Evolutionary conservation across 495 filamentous ascomycete genomes (phyloP).

Genomic region (Daldinia decipiens): DNA sequence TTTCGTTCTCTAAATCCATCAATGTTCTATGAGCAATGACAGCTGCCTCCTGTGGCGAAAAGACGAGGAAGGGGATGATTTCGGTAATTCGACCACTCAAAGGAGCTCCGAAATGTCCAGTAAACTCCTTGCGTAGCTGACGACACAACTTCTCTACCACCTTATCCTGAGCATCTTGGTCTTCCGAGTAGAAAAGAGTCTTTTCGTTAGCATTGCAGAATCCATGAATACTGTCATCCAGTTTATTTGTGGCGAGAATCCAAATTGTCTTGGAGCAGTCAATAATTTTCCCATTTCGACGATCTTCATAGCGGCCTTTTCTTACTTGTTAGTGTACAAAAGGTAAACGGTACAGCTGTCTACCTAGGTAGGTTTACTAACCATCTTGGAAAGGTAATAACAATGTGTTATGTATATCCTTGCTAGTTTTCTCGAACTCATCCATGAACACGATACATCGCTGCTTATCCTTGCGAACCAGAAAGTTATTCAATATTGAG

Average conservation of each 20-base stretch:
- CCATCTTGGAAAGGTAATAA: conserved; percentile 1
- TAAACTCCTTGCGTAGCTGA: not conserved
- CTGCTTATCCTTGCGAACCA: not conserved
- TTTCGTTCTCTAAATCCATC: not conserved
- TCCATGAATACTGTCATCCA: not conserved
- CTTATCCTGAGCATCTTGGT: not conserved
- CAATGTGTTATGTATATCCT: not conserved
- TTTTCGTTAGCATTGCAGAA: not conserved
- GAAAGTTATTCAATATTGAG: not conserved
- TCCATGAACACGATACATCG: not conserved
- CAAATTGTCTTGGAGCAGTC: conserved; percentile 3
- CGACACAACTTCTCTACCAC: not conserved
- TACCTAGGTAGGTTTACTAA: not conserved
- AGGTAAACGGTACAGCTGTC: not conserved
- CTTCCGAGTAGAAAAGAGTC: not conserved
- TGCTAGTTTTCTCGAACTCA: not conserved
- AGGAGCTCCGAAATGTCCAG: not conserved
- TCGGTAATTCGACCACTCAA: not conserved
- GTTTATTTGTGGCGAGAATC: not conserved
- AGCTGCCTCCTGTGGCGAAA: not conserved
- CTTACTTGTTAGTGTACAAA: not conserved
- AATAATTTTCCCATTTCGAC: not conserved
- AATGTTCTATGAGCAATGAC: not conserved
- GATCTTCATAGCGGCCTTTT: not conserved
- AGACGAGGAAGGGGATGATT: not conserved